Base-by-base conservation (phyloP, 495 filamentous ascomycete species). In the Aspergillus haitiensis region DNA sequence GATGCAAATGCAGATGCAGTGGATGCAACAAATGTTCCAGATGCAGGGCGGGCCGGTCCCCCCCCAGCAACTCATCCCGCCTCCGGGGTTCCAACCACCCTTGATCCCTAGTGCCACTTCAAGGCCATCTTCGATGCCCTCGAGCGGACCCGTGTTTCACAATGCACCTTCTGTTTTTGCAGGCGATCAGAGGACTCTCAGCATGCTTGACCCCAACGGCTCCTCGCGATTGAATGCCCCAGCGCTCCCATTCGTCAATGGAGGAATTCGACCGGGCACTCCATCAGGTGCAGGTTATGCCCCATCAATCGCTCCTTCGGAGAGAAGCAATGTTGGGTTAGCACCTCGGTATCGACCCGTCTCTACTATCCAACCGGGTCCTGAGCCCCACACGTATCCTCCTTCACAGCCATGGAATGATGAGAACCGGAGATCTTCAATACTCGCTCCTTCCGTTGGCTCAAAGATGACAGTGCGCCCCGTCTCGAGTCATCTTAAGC, bases 1-100 rank as follows among this genome's bases (percentile, higher is more conserved):
- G 77, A 91, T 94, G 88, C 88, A 92, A 67, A 91, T 95, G 87
- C 91, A 95, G 69, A 93, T 96, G 87, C 88, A 94, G 58, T 89
- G 78, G 76, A 87, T 87, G 84, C 82, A 85, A 65, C 77, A 82
- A 64, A 82, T 91, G 78, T 91, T 92, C 85, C 88, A 91, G 58
- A 88, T 93, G 82, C 86, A 79, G 58, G 71, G 73, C 36, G 66
- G 64, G 13, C 71, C 70, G 40, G 69, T 60, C 32, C 55, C 64
- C 31, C 68, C 64, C 36, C 62, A 61, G 13, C 66, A 64, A 45
- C 58, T 64, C 36, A 65, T 66, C 60, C 46, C 53, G 27, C 52
- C 59, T 52, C 49, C 27, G 18, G 58, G 46, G 27, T 55, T 55
- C 7, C 58, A 67, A 52, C 62, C 52, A 0, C 45, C 67, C 12